Base-by-base conservation (phyloP, 805 yeast species). In the Zygoascus bituminiphila region DNA sequence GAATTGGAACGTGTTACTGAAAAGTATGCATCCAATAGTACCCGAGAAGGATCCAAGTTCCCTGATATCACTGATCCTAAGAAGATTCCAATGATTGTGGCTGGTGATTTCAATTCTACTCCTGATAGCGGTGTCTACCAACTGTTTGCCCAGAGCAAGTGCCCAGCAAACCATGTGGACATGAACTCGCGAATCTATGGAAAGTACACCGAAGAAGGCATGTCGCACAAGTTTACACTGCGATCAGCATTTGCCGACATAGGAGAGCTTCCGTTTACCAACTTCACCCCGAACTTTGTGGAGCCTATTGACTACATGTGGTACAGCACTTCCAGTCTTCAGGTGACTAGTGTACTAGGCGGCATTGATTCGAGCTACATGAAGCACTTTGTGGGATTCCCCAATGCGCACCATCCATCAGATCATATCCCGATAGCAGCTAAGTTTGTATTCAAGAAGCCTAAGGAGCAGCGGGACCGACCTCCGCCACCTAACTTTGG, bases 71-170 rank as follows among this genome's bases (percentile, higher is more conserved):
- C 75, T 19, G 72, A 70, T 49, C 63, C 71, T 38, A 66, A 70
- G 65, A 80, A 77, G 58, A 66, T 81, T 24, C 89, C 96, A n/a
- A 66, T 88, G 51, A 66, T 91, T 15, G 80, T 93, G 36, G 86
- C 97, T 70, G 98, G 98, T 65, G 98, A 93, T 71, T 89, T 88
- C 72, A 93, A 93, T 67, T 91, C 98, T 1, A 81, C 82, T 45
- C 69, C 75, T 17, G 81, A 84, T 58, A 83, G 94, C 54, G 98
- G 98, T 2, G 99, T 93, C 17, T 91, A 87, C 64, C 93, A 88
- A 68, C 73, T 93, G 54, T 77, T 93, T 58, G 78, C 93, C 29
- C 81, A 83, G 29, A 96, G 98, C 35, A 68, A 76, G 35, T 88
- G 84, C n/a, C 74, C 79, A 48, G 57, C 63, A 24, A 76, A 79